Evolutionary conservation across 257 asterid genomes (phyloP), one percentile per base, ranked within the genome.

Genomic region (Capsicum baccatum): DNA sequence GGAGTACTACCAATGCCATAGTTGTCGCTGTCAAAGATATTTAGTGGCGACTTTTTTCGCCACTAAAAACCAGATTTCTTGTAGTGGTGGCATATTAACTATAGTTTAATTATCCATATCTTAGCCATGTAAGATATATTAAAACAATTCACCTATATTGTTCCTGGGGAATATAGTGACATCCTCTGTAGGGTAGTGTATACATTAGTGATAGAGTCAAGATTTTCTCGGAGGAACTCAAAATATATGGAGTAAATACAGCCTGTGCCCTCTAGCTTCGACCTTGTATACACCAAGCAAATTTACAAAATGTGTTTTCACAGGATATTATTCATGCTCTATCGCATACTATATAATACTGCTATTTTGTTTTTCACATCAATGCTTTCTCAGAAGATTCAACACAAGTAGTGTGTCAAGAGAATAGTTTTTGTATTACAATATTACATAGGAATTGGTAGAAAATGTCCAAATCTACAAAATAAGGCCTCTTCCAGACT

Each of bases 211-310:
- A 1, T 0, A 0, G 50, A 67, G 50, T 2, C 3, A 67, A 3
- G 0, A 14, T 35, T 0, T 35, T 14, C 9, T 6, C 0, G 0
- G 0, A 1, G 0, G 2, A 0, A 66, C 13, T 33, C 0, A 66
- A 33, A 66, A 66, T 13, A 66, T 21, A n/a, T n/a, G n/a, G 5
- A 13, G 17, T 63, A 11, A 26, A 63, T 26, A 26, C 0, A 11
- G 9, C 17, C 3, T 17, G 26, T 0, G 21, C n/a, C 0, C 10
- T n/a, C 42, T 66, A 66, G 48, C 50, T 67, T 12, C 1, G 0
- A 0, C 56, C 10, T 0, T 26, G 9, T 7, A 71, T 11, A 19
- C 60, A 48, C n/a, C 80, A 48, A 73, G 16, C 9, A 5, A 71
- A 10, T 2, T 17, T 44, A 5, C 33, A 47, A 42, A 13, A 9